Conservation (phyloP, 2,329 filamentous ascomycete species). For the Juglanconis oblonga region DNA sequence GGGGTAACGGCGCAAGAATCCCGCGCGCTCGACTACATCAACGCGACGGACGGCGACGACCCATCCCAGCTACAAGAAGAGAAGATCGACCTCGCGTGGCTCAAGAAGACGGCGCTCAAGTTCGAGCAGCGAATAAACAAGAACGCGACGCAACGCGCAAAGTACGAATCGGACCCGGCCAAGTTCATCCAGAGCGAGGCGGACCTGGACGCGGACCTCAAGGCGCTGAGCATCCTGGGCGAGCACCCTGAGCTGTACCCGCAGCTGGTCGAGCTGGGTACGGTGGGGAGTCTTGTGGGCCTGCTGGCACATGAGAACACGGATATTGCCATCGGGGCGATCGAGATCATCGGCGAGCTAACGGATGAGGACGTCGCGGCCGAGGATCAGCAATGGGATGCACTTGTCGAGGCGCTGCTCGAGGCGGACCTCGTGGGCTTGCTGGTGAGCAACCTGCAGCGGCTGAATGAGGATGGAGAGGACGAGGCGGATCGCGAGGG, state of each 20-base stretch:
- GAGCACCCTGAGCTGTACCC: conserved; percentile 82
- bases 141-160: conserved; percentile 85
- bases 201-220: conserved; percentile 85
- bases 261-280: conserved; percentile 75
- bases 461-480: conserved; percentile 70
- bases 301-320: conserved; percentile 93
- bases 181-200: conserved; percentile 86
- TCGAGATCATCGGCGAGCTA: conserved; percentile 86
- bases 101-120: conserved; percentile 74
- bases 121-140: conserved; percentile 90
- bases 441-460: conserved; percentile 71
- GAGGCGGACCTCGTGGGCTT: conserved; percentile 72
- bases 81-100: conserved; percentile 79
- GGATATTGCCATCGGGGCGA: conserved; percentile 87
- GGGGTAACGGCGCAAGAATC: conserved; percentile 80
- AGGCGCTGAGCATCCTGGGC: conserved; percentile 77
- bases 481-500: conserved; percentile 71
- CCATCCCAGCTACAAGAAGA: conserved; percentile 49
- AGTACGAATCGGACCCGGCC: conserved; percentile 74
- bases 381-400: conserved; percentile 76
- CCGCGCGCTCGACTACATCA: conserved; percentile 84
- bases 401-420: conserved; percentile 64
- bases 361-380: conserved; percentile 90
- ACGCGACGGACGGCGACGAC: conserved; percentile 51
- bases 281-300: conserved; percentile 70